Base-by-base conservation (phyloP, 345 rosid species). In the Eutrema heterophyllum region DNA sequence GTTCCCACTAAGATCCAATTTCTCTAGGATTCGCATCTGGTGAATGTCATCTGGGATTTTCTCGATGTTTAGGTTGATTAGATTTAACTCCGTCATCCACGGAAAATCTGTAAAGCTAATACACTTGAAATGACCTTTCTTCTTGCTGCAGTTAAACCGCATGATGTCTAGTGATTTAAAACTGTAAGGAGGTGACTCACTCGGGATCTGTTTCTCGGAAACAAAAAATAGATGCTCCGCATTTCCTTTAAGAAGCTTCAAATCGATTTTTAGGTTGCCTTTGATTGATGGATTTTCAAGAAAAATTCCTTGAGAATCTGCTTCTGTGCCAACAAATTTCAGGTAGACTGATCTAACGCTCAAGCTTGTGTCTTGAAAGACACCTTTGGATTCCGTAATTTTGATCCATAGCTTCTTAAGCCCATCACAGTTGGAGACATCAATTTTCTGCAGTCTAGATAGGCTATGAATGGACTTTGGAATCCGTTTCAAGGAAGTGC, bases 381-480 rank as follows among this genome's bases (percentile, higher is more conserved):
- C 46, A 26, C 8, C 10, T 5, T 10, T 11, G 6, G 72, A 67
- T 3, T 52, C 16, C 5, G 1, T 6, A 4, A 67, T 40, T 14
- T 1, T 24, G 62, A 67, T 53, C 4, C 26, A 15, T 43, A 29
- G 49, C 2, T 53, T 4, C 33, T n/a, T 14, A 6, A 67, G 71
- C 49, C 49, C 29, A 27, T 38, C 15, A 68, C 72, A 68, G 18
- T 68, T 68, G 38, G 72, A 68, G 4, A 68, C 7, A 68, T 68
- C 52, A 53, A 68, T 0, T 68, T 53, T 53, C 40, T 68, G 72
- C 29, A 68, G 51, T 53, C 12, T 68, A 15, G 62, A 8, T 27
- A 68, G 41, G 38, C n/a, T 39, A 32, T 8, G 12, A 6, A 52
- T 27, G 35, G 57, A 52, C 2, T 52, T 6, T 26, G 57, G 57